A percentile compares a stretch with the other conserved stretches of the same genome.
These are phyloP conservation scores for Physcomitrium patens DNA, from an alignment of 225 moss, liverwort and hornwort genomes.

Conservation along the genomic window DNA sequence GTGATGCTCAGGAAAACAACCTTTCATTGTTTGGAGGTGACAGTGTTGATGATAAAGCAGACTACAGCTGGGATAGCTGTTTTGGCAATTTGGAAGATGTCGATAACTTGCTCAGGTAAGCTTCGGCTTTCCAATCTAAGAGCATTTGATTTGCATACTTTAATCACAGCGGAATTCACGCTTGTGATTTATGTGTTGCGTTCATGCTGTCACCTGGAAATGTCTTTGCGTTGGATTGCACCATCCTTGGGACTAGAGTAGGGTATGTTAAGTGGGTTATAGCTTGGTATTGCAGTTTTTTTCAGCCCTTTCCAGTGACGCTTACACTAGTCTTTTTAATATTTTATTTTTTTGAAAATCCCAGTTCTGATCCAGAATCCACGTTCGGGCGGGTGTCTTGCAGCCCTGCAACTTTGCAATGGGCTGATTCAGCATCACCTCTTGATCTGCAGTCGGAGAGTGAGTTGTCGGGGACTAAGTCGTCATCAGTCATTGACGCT, in stretches of 20 bases:
- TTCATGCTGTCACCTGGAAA: not conserved
- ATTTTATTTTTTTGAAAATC: not conserved
- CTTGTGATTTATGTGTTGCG: not conserved
- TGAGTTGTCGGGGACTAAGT: slow-evolving; percentile 21
- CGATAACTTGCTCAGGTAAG: slow-evolving; percentile 41
- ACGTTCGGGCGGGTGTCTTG: slow-evolving; percentile 31
- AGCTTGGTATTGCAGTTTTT: not conserved
- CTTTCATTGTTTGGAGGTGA: slow-evolving; percentile 35
- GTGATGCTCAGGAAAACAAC: slow-evolving; percentile 35
- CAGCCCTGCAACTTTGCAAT: slow-evolving; percentile 35
- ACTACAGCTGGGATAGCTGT: slow-evolving; percentile 46
- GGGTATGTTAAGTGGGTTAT: not conserved
- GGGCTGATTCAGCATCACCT: slow-evolving; percentile 31
- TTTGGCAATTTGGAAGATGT: slow-evolving; percentile 48
- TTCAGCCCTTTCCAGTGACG: not conserved
- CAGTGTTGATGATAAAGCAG: slow-evolving; percentile 37
- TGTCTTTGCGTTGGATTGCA: not conserved
- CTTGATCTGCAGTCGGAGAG: slow-evolving; percentile 32
- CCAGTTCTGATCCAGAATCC: slow-evolving; percentile 40
- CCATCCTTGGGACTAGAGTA: not conserved
- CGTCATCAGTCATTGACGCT: slow-evolving; percentile 16
- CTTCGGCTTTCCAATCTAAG: not conserved
- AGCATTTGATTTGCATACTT: not conserved
- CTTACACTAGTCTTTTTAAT: not conserved
- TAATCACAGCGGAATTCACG: not conserved